Conservation (phyloP, 2,329 filamentous ascomycete species). For the Neonectria ditissima region DNA sequence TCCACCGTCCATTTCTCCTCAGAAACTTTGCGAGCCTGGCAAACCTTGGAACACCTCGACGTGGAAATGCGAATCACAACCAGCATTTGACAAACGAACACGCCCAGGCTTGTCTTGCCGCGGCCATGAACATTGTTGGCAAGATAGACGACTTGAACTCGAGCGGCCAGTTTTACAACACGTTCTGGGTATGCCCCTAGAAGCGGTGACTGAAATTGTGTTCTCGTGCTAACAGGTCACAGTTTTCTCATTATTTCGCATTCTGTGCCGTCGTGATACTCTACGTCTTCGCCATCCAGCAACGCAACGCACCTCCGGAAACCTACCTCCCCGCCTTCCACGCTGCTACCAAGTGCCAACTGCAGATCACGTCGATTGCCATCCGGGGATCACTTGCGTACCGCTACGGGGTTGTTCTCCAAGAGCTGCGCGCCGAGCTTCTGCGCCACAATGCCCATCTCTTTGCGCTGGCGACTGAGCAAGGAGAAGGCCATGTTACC, state of each 20-base stretch:
- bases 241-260: constrained; percentile 53
- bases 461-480: constrained; percentile 3
- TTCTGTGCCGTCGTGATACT: constrained; percentile 59
- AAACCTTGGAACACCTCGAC: constrained; percentile 18
- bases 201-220: constrained; percentile 52
- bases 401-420: constrained; percentile 56
- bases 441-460: constrained; percentile 41
- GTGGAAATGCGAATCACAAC: constrained; percentile 40
- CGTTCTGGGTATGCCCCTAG: constrained; percentile 33
- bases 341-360: constrained; percentile 55
- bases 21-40: constrained; percentile 48
- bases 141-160: constrained; percentile 49
- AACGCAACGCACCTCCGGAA: constrained; percentile 43
- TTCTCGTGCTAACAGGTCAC: constrained; percentile 29
- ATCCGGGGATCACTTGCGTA: constrained; percentile 53
- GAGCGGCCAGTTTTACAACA: constrained; percentile 27
- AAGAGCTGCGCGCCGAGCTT: constrained; percentile 49
- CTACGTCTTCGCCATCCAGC: constrained; percentile 59
- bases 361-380: constrained; percentile 52
- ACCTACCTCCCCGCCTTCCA: constrained; percentile 48
- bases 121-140: constrained; percentile 55
- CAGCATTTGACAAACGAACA: constrained; percentile 33
- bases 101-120: constrained; percentile 48
- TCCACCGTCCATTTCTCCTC: constrained; percentile 53
- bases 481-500: background rate